A percentile compares a stretch with the other conserved stretches of the same genome.
These are phyloP conservation scores for Datura wrightii DNA, from an alignment of 257 asterid species.

Conservation along the genomic window DNA sequence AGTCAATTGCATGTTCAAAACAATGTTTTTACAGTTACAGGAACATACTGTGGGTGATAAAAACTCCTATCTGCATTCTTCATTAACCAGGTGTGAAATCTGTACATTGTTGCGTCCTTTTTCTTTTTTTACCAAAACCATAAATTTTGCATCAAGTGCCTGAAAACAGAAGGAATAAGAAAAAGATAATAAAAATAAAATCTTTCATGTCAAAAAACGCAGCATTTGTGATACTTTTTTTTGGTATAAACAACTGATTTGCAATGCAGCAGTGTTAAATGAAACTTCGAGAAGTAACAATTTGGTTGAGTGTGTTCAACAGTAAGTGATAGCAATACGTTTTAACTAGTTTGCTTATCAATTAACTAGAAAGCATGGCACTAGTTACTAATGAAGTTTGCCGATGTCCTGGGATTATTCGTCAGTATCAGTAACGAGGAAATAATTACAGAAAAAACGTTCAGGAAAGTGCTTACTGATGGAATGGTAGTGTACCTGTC, in stretches of 20 bases:
- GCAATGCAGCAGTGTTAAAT: not conserved
- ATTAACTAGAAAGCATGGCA: not conserved
- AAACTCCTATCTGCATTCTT: too few species aligned
- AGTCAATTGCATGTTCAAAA: too few species aligned
- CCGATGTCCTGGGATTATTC: not conserved
- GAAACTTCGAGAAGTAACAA: not conserved
- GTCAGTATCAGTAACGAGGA: not conserved
- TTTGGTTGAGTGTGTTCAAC: not conserved
- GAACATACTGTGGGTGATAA: not conserved
- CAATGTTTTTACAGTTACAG: not conserved
- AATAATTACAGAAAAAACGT: not conserved
- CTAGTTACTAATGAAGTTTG: not conserved
- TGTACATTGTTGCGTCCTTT: not conserved
- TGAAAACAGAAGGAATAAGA: constrained; percentile 18
- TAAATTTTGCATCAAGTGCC: not conserved
- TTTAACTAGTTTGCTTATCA: too few species aligned
- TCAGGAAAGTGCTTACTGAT: not conserved
- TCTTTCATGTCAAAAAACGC: not conserved
- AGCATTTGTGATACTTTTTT: not conserved
- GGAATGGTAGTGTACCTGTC: not conserved
- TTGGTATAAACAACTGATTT: not conserved
- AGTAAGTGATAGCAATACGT: not conserved
- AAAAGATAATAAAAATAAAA: not conserved
- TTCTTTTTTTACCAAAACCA: not conserved
- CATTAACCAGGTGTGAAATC: too few species aligned